These are phyloP conservation scores for Fusarium equiseti DNA, from an alignment of 2,329 filamentous ascomycete genomes.

Conservation along the genomic window DNA sequence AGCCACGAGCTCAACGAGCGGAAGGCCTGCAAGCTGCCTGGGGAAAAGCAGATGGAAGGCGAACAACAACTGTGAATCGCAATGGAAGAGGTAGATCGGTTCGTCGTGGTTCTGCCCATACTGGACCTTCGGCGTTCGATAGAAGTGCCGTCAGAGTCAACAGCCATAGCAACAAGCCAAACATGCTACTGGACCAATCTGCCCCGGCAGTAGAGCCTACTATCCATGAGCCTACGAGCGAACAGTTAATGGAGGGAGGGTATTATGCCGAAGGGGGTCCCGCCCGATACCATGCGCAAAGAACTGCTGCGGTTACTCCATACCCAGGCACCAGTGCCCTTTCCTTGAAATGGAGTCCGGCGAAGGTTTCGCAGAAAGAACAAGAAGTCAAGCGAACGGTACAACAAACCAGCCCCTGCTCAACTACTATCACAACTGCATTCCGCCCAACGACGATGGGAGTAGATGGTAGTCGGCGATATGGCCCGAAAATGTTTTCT, in stretches of 20 bases:
- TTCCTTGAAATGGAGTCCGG: conserved; percentile 34
- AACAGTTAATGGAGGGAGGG: conserved; percentile 55
- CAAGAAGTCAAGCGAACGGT: neutral
- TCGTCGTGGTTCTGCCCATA: neutral
- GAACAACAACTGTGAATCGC: neutral
- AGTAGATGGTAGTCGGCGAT: neutral
- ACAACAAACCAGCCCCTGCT: neutral
- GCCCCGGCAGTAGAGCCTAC: neutral
- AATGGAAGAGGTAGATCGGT: neutral
- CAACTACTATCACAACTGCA: neutral
- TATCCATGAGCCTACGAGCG: conserved; percentile 62
- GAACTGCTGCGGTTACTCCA: neutral
- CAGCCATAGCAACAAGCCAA: neutral
- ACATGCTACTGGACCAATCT: neutral
- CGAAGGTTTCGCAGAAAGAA: conserved; percentile 32
- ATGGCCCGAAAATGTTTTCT: neutral
- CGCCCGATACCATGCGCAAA: neutral
- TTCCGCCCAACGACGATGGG: conserved; percentile 8
- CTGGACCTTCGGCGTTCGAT: neutral
- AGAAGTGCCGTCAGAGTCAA: neutral
- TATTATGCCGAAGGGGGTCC: conserved; percentile 5
- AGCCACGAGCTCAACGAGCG: neutral
- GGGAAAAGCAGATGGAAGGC: neutral
- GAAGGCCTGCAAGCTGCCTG: neutral
- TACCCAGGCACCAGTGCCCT: conserved; percentile 6